Conservation (phyloP, 192 early-diverging fungal genomes). For the Neocallimastix lanati region DNA sequence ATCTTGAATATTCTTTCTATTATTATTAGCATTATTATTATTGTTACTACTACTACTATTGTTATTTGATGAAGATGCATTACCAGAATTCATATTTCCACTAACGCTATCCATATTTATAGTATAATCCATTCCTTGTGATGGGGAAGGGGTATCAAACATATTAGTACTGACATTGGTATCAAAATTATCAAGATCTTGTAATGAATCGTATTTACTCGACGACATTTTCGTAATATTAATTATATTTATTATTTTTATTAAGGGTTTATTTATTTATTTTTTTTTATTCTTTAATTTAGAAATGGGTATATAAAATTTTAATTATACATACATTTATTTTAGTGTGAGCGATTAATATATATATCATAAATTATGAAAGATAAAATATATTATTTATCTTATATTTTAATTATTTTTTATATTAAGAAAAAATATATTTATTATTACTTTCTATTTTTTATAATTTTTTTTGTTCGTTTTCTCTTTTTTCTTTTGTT, state of each 20-base stretch:
- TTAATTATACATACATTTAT: no score
- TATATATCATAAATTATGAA: no score
- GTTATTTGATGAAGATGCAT: neutral
- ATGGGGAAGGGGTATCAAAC: neutral
- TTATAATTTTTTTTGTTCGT: no score
- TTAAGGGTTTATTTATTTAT: no score
- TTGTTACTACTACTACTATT: neutral
- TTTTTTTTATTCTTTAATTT: no score
- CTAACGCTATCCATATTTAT: neutral
- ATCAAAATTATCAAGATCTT: neutral
- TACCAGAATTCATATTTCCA: neutral
- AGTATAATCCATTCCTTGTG: neutral
- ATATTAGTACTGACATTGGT: neutral
- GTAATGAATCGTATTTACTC: neutral
- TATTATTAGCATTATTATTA: neutral
- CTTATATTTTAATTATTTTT: no score
- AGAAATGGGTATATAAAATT: no score
- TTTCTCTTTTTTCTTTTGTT: no score
- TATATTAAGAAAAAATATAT: no score
- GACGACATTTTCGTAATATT: neutral
- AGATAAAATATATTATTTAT: no score
- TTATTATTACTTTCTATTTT: no score
- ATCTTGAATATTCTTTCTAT: conserved; percentile 8
- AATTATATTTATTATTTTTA: neutral
- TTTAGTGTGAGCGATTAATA: no score